Conservation (phyloP, 1,139 yeast species). For the Meyerozyma sp. region DNA sequence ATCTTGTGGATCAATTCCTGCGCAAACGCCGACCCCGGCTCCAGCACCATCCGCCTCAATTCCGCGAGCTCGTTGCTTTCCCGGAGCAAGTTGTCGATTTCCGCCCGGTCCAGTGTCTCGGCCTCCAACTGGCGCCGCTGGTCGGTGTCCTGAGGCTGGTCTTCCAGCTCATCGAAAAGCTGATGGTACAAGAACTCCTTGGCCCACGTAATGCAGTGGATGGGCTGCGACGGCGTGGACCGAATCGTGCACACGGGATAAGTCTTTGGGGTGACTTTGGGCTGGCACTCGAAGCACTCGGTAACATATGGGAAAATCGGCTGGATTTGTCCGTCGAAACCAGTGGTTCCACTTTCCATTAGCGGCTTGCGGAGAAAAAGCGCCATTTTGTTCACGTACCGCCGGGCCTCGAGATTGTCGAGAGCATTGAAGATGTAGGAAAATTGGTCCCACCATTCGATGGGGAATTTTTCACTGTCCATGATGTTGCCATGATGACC, state of each 20-base stretch:
- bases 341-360: slow-evolving; percentile 94
- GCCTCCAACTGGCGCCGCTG: slow-evolving; percentile 33
- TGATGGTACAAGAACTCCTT: slow-evolving; percentile 83
- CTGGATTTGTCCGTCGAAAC: slow-evolving; percentile 88
- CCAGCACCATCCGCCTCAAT: slow-evolving; percentile 44
- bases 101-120: slow-evolving; percentile 57
- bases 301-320: slow-evolving; percentile 79
- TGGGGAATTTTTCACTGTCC: slow-evolving; percentile 67
- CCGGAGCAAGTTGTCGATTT: slow-evolving; percentile 59
- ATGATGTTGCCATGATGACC: slow-evolving; percentile 88
- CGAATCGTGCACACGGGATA: slow-evolving; percentile 96
- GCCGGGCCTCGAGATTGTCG: slow-evolving; percentile 88
- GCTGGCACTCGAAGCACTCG: slow-evolving; percentile 91
- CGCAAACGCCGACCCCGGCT: slow-evolving; percentile 20
- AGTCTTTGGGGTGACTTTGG: slow-evolving; percentile 82
- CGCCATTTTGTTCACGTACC: slow-evolving; percentile 82
- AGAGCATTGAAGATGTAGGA: slow-evolving; percentile 82
- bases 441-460: slow-evolving; percentile 78
- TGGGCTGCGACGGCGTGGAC: slow-evolving; percentile 93
- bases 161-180: slow-evolving; percentile 60
- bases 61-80: slow-evolving; percentile 76
- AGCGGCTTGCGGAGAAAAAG: slow-evolving; percentile 69
- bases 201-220: slow-evolving; percentile 97
- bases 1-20: slow-evolving; percentile 46
- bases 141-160: slow-evolving; percentile 15